These are phyloP conservation scores for Chlorella sp. DNA, from an alignment of 139 green algal species.

Conservation along the genomic window DNA sequence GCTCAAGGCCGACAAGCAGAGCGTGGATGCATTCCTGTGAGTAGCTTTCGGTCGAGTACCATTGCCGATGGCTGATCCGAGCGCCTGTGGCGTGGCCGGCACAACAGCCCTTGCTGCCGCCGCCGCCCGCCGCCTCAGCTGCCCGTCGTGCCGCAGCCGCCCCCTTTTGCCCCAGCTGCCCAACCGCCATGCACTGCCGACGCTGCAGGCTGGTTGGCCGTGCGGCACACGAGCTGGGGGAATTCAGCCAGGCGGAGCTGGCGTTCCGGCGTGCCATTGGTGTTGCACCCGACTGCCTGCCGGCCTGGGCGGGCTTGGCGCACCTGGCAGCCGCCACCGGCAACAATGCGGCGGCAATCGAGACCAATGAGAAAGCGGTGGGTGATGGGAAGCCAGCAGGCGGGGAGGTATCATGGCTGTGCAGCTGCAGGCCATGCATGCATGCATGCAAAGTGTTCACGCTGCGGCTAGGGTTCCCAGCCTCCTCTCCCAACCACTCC, in stretches of 20 bases:
- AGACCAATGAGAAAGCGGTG: constrained; percentile 50
- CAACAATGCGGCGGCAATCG: constrained; percentile 12
- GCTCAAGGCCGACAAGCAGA: constrained; percentile 56
- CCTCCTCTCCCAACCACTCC: neutral
- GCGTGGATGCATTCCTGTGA: constrained; percentile 71
- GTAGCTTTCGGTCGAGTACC: neutral
- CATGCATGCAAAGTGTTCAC: neutral
- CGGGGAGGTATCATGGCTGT: neutral
- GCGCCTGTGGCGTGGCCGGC: no score
- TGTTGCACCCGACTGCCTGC: constrained; percentile 43
- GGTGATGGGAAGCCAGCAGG: neutral
- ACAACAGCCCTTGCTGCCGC: neutral
- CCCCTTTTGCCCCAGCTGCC: neutral
- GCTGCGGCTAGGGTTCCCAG: no score
- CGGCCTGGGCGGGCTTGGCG: constrained; percentile 77
- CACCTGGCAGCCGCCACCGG: constrained; percentile 60
- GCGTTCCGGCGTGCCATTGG: constrained; percentile 63
- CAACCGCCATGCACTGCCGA: neutral
- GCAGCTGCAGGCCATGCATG: neutral
- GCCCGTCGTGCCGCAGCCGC: neutral
- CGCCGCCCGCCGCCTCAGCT: neutral
- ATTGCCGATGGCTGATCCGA: no score
- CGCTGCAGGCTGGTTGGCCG: constrained; percentile 67
- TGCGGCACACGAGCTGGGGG: constrained; percentile 60
- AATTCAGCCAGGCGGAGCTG: constrained; percentile 62